Percentiles rank a stretch among this genome's conserved stretches.
phyloP scores from a whole-genome alignment of 1,284 basidiomycete genomes.

The Apiotrichum gamsii region DNA sequence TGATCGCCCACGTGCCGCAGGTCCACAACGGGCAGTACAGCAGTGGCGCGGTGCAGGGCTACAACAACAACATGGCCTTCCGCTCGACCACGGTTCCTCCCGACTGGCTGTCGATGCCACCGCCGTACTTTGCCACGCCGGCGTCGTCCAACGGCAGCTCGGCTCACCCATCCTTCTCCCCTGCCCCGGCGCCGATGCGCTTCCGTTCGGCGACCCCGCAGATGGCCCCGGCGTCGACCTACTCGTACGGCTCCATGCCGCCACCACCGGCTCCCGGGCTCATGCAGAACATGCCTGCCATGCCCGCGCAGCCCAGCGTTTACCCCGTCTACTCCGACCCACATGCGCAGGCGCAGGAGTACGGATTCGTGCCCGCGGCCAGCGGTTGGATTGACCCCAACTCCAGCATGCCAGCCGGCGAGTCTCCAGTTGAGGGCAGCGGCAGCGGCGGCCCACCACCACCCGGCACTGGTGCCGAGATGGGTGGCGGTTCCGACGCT shows the following conservation, averaged over 20 bases:
- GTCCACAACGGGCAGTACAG: constrained; percentile 3
- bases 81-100: constrained; percentile 22
- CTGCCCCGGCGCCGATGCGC: constrained; percentile 14
- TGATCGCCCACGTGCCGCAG: constrained; percentile 6
- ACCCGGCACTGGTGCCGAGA: no score
- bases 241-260: constrained; percentile 16
- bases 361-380: neutral
- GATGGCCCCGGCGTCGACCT: constrained; percentile 5
- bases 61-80: constrained; percentile 10
- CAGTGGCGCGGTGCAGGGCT: neutral
- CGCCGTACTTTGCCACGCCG: constrained; percentile 1
- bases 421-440: no score
- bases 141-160: constrained; percentile 9
- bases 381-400: no score
- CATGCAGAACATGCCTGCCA: neutral
- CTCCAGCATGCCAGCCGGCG: no score
- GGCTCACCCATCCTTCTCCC: constrained; percentile 12
- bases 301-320: neutral
- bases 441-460: no score
- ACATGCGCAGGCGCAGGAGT: neutral
- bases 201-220: constrained; percentile 18
- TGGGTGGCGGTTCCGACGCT: no score
- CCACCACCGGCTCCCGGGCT: constrained; percentile 13
- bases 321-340: constrained; percentile 6
- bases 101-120: constrained; percentile 22